A percentile compares a stretch with the other conserved stretches of the same genome.
Evolutionary conservation across 768 basidiomycete species (phyloP).

Genomic region (Hirschioporus abietinus): DNA sequence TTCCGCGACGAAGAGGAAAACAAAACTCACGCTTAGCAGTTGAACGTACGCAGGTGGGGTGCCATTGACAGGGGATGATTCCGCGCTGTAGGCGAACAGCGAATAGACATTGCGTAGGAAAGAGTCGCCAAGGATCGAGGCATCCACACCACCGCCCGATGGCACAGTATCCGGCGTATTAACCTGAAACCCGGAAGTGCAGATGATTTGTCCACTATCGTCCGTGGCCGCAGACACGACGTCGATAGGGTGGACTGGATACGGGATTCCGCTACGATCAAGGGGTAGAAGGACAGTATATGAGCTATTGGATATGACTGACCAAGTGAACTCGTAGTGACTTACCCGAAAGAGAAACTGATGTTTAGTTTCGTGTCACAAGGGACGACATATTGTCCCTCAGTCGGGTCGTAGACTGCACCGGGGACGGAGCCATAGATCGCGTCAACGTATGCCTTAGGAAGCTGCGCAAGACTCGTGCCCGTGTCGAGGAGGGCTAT

Average conservation of each 20-base stretch:
- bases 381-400: constrained; percentile 10
- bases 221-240: neutral
- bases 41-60: constrained; percentile 9
- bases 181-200: constrained; percentile 3
- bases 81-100: constrained; percentile 15
- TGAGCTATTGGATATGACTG: neutral
- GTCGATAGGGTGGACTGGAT: constrained; percentile 16
- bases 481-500: constrained; percentile 15
- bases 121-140: constrained; percentile 12
- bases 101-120: constrained; percentile 19
- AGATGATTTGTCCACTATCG: constrained; percentile 5
- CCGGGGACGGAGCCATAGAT: constrained; percentile 17
- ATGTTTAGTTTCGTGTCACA: constrained; percentile 15
- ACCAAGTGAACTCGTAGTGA: no score
- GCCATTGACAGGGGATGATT: neutral
- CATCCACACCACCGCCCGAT: neutral
- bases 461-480: constrained; percentile 7
- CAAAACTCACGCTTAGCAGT: constrained; percentile 13
- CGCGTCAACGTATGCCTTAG: constrained; percentile 15
- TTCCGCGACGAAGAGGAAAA: neutral
- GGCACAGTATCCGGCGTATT: neutral
- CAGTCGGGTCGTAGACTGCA: neutral
- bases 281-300: neutral
- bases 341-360: constrained; percentile 14
- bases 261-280: neutral